Base-by-base conservation (phyloP, 352 stramenopile genomes). In the Phytophthora europaea region DNA sequence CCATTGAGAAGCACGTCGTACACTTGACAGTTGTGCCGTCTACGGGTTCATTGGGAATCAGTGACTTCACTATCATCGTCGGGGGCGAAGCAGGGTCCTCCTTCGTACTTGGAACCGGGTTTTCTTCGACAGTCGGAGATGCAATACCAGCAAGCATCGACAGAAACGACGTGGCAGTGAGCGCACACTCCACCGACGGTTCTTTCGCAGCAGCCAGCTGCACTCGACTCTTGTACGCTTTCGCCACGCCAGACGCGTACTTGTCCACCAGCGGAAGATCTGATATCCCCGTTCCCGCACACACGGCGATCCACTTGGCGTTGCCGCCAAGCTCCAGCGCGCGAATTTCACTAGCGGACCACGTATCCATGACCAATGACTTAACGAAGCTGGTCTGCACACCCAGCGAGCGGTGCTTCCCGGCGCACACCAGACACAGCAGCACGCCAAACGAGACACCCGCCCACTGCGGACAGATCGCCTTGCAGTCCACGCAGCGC, bases 351-450 rank as follows among this genome's bases (percentile, higher is more conserved):
- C 23, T 75, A 8, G 59, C 20, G 9, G 84, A 82, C 88, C 90
- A 97, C 9, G 70, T 79, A 64, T 97, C 90, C 88, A 97, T 95
- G 16, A 67, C 75, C 10, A 97, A 57, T 9, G 88, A 95, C 80
- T 95, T 94, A 76, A 97, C 88, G 65, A 95, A 93, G 74, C 87
- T 95, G 60, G 86, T 85, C 52, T 81, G 78, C 8, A 97, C 90
- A 4, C 90, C 90, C n/a, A 97, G 67, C 16, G 90, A 86, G 28
- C 90, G 87, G 75, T 97, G 90, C 61, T 84, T 86, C 12, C 90
- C 90, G 1, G 90, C 88, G 63, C 90, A 97, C 15, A 53, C 63
- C 45, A 97, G 70, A 60, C 90, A 97, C 33, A 97, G 75, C 48
- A 97, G 73, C 54, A 95, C 73, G n/a, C 90, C 90, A 62, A 94